These are phyloP conservation scores for Pseudocercospora pini-densiflorae DNA, from an alignment of 2,329 filamentous ascomycete species.

Conservation along the genomic window DNA sequence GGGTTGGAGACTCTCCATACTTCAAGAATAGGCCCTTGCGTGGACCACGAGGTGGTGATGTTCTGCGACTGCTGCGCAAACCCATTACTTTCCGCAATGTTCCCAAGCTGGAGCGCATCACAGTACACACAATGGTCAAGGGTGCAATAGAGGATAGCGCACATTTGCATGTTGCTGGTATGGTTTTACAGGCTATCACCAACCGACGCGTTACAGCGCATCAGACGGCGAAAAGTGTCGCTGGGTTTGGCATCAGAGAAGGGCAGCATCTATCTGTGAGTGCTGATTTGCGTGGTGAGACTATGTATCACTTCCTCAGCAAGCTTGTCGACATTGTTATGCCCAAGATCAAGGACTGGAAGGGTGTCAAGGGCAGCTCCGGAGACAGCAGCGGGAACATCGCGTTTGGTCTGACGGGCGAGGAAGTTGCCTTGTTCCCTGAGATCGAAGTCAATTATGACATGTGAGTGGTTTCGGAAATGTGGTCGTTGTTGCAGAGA, in stretches of 20 bases:
- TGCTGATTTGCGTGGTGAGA: conserved; percentile 74
- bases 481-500: neutral
- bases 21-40: conserved; percentile 88
- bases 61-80: conserved; percentile 69
- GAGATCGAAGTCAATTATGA: conserved; percentile 96
- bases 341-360: conserved; percentile 96
- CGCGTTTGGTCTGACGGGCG: conserved; percentile 75
- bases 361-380: conserved; percentile 73
- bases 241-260: conserved; percentile 74
- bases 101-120: conserved; percentile 79
- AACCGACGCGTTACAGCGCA: conserved; percentile 75
- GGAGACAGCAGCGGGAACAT: conserved; percentile 91
- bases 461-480: conserved; percentile 62
- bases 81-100: conserved; percentile 80
- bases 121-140: conserved; percentile 75
- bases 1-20: conserved; percentile 92
- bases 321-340: conserved; percentile 89
- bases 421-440: conserved; percentile 82
- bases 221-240: conserved; percentile 70
- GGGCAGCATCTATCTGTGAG: conserved; percentile 77
- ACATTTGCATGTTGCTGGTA: conserved; percentile 79
- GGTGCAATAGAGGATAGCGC: conserved; percentile 71
- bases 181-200: conserved; percentile 83
- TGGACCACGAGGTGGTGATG: conserved; percentile 78
- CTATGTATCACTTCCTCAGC: conserved; percentile 87